Evolutionary conservation across 2,329 filamentous ascomycete species (phyloP).

Genomic region (Neurospora sp.): DNA sequence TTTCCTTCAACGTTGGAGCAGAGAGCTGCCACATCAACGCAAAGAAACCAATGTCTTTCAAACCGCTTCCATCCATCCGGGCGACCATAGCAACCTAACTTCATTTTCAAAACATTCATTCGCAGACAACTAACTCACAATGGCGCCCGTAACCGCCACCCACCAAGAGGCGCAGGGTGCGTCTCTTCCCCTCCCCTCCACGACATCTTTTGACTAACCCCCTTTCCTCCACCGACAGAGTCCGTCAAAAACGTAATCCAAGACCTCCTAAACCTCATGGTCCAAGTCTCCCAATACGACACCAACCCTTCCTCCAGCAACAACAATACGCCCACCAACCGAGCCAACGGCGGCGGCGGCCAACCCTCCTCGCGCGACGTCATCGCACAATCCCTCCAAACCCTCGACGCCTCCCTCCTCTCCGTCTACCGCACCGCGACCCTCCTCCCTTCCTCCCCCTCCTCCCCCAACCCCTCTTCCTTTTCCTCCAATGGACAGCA

Average conservation of each 20-base stretch:
- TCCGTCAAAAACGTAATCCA: slow-evolving; percentile 54
- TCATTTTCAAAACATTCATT: neutral
- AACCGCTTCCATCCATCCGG: neutral
- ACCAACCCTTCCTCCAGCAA: slow-evolving; percentile 41
- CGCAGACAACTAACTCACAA: neutral
- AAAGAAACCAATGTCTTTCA: neutral
- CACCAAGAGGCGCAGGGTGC: slow-evolving; percentile 18
- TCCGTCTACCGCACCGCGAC: slow-evolving; percentile 32
- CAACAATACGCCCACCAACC: slow-evolving; percentile 44
- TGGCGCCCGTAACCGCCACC: slow-evolving; percentile 21
- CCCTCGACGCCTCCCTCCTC: slow-evolving; percentile 30
- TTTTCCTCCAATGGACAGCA: slow-evolving; percentile 23
- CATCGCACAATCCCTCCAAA: slow-evolving; percentile 13
- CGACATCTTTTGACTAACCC: neutral
- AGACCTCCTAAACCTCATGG: slow-evolving; percentile 54
- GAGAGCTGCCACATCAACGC: neutral
- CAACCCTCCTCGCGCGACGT: slow-evolving; percentile 28
- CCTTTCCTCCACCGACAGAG: slow-evolving; percentile 26
- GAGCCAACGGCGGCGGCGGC: slow-evolving; percentile 24
- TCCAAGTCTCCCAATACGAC: slow-evolving; percentile 54
- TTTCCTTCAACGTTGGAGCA: neutral
- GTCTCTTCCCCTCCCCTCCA: neutral
- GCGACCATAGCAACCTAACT: neutral
- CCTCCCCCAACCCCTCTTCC: neutral
- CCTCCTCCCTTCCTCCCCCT: slow-evolving; percentile 14